Percentiles rank a stretch among this genome's conserved stretches.
Conservation (phyloP, 495 filamentous ascomycete species). For the Evernia prunastri region DNA sequence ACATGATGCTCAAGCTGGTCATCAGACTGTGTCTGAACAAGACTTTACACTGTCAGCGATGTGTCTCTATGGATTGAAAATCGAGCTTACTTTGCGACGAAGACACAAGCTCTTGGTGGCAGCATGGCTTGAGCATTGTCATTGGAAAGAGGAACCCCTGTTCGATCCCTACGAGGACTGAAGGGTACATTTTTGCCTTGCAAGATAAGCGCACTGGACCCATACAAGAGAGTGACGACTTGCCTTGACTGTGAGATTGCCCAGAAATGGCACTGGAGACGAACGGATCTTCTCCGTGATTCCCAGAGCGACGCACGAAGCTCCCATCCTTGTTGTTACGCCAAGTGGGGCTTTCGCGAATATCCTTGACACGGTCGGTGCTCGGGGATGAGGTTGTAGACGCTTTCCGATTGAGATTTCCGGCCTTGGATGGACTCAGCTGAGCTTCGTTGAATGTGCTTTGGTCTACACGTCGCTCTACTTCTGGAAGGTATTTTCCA, state of each 20-base stretch:
- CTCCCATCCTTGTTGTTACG: slow-evolving; percentile 11
- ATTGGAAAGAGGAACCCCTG: slow-evolving; percentile 27
- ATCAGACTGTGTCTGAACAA: slow-evolving; percentile 40
- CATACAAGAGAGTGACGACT: neutral
- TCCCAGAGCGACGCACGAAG: slow-evolving; percentile 12
- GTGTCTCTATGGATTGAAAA: neutral
- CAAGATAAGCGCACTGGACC: neutral
- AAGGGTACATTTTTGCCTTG: slow-evolving; percentile 6
- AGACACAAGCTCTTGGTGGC: slow-evolving; percentile 50
- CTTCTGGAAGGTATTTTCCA: slow-evolving; percentile 7
- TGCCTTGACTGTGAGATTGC: slow-evolving; percentile 12
- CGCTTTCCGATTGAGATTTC: neutral
- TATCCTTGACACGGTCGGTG: slow-evolving; percentile 11
- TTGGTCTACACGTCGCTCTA: slow-evolving; percentile 13
- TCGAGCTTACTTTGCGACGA: slow-evolving; percentile 57
- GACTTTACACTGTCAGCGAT: slow-evolving; percentile 22
- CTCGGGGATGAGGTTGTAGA: slow-evolving; percentile 15
- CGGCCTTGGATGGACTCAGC: slow-evolving; percentile 14
- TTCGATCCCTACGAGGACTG: slow-evolving; percentile 24
- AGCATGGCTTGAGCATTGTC: slow-evolving; percentile 54
- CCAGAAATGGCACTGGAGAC: slow-evolving; percentile 7
- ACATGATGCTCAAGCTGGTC: slow-evolving; percentile 46
- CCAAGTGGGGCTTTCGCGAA: slow-evolving; percentile 19
- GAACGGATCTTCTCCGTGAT: slow-evolving; percentile 24
- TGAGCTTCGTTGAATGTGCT: slow-evolving; percentile 2